phyloP scores from a whole-genome alignment of 2,329 filamentous ascomycete species.

The Hypoxylon sp. region DNA sequence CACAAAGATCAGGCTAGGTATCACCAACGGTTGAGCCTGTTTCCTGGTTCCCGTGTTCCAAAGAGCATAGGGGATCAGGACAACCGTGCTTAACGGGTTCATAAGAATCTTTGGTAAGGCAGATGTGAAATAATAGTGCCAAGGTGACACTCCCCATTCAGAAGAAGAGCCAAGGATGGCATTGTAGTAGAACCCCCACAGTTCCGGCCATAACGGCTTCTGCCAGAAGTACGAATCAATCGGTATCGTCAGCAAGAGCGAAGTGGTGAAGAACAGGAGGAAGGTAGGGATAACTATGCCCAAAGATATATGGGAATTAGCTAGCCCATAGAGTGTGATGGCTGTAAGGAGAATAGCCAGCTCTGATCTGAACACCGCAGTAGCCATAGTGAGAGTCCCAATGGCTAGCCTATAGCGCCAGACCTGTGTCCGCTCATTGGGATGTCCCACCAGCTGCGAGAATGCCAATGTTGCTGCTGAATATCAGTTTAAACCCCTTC shows the following conservation, averaged over 20 bases:
- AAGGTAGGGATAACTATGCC: conserved; percentile 74
- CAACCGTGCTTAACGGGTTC: conserved; percentile 77
- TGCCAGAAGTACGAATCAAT: conserved; percentile 98
- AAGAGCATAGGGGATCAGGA: conserved; percentile 70
- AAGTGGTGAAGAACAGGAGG: conserved; percentile 73
- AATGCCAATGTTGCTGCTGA: conserved; percentile 75
- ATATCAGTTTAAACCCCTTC: conserved; percentile 9
- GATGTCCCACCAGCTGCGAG: conserved; percentile 61
- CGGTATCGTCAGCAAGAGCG: conserved; percentile 77
- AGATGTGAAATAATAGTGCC: conserved; percentile 87
- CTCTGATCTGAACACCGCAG: conserved; percentile 90
- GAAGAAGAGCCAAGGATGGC: conserved; percentile 85
- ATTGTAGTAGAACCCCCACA: conserved; percentile 92
- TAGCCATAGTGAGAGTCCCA: conserved; percentile 82
- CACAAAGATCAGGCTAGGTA: conserved; percentile 80
- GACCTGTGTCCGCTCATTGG: conserved; percentile 50
- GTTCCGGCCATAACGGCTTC: conserved; percentile 87
- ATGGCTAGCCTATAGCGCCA: conserved; percentile 75
- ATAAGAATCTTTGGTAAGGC: conserved; percentile 86
- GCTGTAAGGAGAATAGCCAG: conserved; percentile 83
- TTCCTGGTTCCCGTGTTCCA: conserved; percentile 62
- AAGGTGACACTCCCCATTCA: conserved; percentile 89
- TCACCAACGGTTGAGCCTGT: conserved; percentile 65
- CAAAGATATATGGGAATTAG: conserved; percentile 50
- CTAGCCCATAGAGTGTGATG: conserved; percentile 75